Base-by-base conservation (phyloP, 2,329 filamentous ascomycete species). In the Tolypocladium nubicola region DNA sequence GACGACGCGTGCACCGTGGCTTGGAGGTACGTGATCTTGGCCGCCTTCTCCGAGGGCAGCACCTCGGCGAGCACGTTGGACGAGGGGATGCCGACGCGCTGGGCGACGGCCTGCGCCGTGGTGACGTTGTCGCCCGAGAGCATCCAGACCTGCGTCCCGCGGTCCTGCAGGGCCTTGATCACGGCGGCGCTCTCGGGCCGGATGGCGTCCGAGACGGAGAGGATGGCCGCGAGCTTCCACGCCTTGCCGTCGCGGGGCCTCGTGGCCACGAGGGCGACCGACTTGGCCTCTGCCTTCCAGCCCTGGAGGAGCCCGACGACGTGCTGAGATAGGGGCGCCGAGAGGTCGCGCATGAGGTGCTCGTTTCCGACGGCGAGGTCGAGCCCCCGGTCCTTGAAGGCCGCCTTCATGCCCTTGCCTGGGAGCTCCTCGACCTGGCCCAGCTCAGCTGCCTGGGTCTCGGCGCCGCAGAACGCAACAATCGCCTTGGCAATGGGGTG, bases 41-140 rank as follows among this genome's bases (percentile, higher is more conserved):
- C 82, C 4, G 86, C 85, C 72, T 97, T 97, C 63, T 94, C 82
- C 21, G 87, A 85, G 0, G 93, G 92, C 13, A 96, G 82, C 5
- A 96, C 90, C 61, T 90, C 90, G 13, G 92, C 90, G 61, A 96
- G 88, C 62, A 97, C 86, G 67, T 95, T 89, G 56, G 77, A 74
- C 0, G 77, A 66, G 0, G 84, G 80, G 61, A 97, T 96, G 26
- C 89, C 89, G 21, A 96, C 78, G 65, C 83, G 83, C 2, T 78
- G 74, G 1, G 88, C 92, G 3, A 97, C 89, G 0, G 90, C 90
- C 23, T 80, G 77, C 2, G 92, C 92, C 0, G 92, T 97, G n/a
- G 77, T 85, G n/a, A 78, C 75, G 67, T 96, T 96, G 75, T 97
- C 92, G 37, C 92, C 92, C 0, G 90, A 95, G 41, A 96, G 85